Conservation (phyloP, 768 basidiomycete species). For the Phaeotremella skinneri region DNA sequence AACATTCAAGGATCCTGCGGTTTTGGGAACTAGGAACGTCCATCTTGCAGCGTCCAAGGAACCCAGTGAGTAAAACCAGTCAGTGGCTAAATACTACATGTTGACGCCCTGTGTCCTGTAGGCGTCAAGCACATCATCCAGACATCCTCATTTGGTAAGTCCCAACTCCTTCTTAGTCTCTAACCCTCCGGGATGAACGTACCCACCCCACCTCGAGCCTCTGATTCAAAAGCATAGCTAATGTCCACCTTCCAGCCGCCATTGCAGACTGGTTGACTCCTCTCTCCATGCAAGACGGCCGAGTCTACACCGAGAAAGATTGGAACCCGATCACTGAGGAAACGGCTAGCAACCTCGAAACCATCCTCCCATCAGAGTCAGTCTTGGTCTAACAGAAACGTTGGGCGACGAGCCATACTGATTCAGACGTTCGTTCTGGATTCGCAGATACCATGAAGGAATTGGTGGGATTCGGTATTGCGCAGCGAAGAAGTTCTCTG, state of each 20-base stretch:
- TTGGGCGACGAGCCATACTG: too few relatives aligned
- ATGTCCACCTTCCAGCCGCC: constrained; percentile 8
- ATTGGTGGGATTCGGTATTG: constrained; percentile 16
- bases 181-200: too few relatives aligned
- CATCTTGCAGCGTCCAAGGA: background rate
- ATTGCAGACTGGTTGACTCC: constrained; percentile 26
- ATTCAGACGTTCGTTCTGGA: background rate
- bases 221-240: background rate
- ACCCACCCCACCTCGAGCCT: background rate
- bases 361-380: background rate
- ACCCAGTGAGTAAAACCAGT: constrained; percentile 14
- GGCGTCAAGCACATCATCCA: constrained; percentile 29
- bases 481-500: constrained; percentile 41
- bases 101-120: background rate
- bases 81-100: too few relatives aligned
- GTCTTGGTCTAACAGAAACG: constrained; percentile 5
- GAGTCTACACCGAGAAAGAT: constrained; percentile 34
- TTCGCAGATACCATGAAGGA: background rate
- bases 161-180: background rate
- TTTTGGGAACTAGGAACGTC: constrained; percentile 32
- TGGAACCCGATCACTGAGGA: constrained; percentile 43
- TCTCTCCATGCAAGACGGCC: constrained; percentile 20
- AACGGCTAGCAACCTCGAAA: constrained; percentile 24
- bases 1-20: constrained; percentile 35
- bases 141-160: constrained; percentile 25